These are phyloP conservation scores for Gnomoniopsis smithogilvyi DNA, from an alignment of 2,329 filamentous ascomycete species.

Conservation along the genomic window DNA sequence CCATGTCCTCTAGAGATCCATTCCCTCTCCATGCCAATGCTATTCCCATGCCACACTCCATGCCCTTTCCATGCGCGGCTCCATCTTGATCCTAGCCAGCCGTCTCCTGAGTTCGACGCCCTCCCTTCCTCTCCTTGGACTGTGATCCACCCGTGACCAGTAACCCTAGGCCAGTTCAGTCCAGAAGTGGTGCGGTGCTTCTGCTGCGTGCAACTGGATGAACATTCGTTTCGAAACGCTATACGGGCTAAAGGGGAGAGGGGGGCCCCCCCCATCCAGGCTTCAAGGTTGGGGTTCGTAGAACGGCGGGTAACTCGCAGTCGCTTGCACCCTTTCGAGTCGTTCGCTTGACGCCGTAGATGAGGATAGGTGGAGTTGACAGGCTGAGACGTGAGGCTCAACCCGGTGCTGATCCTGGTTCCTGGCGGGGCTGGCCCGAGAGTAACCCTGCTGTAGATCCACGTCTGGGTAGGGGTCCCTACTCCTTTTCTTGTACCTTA, in stretches of 20 bases:
- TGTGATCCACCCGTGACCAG: not conserved
- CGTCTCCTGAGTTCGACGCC: not conserved
- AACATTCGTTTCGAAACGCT: slow-evolving; percentile 16
- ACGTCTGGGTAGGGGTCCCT: not conserved
- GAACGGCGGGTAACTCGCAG: no score
- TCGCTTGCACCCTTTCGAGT: not conserved
- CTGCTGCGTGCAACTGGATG: not conserved
- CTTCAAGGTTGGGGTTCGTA: not conserved
- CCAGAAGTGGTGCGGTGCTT: not conserved
- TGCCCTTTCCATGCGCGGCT: not conserved
- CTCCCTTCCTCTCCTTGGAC: not conserved
- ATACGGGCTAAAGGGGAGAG: not conserved
- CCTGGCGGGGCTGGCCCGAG: not conserved
- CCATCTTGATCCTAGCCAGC: not conserved
- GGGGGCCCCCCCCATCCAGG: no score
- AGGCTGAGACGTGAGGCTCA: not conserved
- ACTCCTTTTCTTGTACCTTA: not conserved
- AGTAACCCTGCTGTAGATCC: slow-evolving; percentile 7
- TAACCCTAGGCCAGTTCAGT: not conserved
- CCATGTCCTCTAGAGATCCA: no score
- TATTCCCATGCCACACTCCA: not conserved
- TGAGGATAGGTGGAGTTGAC: slow-evolving; percentile 8
- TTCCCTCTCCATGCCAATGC: no score
- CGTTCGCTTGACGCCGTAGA: slow-evolving; percentile 12
- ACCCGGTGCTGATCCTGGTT: not conserved